A percentile compares a stretch with the other conserved stretches of the same genome.
Conservation (phyloP, 2,329 filamentous ascomycete genomes). For the Tolypocladium amazonense region DNA sequence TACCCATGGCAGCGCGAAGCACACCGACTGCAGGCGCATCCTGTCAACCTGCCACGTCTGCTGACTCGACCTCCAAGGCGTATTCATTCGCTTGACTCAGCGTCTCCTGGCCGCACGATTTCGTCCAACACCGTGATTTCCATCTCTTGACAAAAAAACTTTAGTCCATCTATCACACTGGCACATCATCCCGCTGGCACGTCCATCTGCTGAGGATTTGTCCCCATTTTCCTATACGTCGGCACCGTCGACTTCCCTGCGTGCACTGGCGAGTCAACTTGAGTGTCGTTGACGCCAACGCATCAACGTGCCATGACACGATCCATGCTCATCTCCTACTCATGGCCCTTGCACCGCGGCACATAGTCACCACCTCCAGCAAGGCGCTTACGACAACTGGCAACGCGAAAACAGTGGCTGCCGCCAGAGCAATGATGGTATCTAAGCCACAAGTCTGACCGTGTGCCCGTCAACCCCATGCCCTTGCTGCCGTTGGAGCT, state of each 20-base stretch:
- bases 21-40: not conserved
- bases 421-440: not conserved
- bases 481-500: not conserved
- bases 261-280: not conserved
- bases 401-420: not conserved
- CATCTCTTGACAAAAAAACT: not conserved
- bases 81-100: not conserved
- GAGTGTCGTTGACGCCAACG: not conserved
- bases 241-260: not conserved
- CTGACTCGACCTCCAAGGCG: not conserved
- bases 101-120: not conserved
- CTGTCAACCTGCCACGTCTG: not conserved
- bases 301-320: not conserved
- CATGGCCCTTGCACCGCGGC: not conserved
- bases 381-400: not conserved
- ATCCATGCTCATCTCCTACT: not conserved
- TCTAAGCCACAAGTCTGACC: not conserved
- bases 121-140: not conserved
- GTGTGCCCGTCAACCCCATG: not conserved
- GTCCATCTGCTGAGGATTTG: not conserved
- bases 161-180: not conserved
- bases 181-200: not conserved
- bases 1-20: not conserved
- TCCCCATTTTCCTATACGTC: not conserved
- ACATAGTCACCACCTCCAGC: not conserved